Evolutionary conservation across 75 land plant genomes (phyloP), one percentile per base, ranked within the genome.

Genomic region (Azolla pinnata): DNA sequence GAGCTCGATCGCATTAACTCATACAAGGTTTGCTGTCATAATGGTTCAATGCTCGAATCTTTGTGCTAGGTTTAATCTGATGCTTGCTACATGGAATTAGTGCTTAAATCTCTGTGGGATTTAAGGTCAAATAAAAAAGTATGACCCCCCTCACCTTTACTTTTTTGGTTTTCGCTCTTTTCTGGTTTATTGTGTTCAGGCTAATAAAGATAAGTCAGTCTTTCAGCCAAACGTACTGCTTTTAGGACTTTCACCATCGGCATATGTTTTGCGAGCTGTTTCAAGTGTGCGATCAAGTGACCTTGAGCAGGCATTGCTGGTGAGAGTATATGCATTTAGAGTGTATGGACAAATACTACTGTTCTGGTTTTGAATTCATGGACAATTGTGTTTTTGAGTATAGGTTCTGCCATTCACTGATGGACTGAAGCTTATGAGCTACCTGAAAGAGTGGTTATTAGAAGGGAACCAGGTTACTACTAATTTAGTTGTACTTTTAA

Each of bases 331-430:
- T n/a, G n/a, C n/a, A n/a, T n/a, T n/a, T n/a, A n/a, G n/a, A n/a
- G n/a, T n/a, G n/a, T n/a, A n/a, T n/a, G n/a, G n/a, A n/a, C n/a
- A n/a, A n/a, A n/a, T n/a, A n/a, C n/a, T n/a, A n/a, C n/a, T n/a
- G n/a, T n/a, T n/a, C n/a, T n/a, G n/a, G n/a, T n/a, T n/a, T n/a
- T n/a, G n/a, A n/a, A n/a, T n/a, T n/a, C n/a, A n/a, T n/a, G n/a
- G n/a, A n/a, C n/a, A n/a, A n/a, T n/a, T n/a, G n/a, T n/a, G n/a
- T n/a, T n/a, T n/a, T n/a, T n/a, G n/a, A n/a, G n/a, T n/a, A n/a
- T 81, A 90, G 97, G 72, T 76, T 25, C 72, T 90, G 61, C 91
- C 98, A 28, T 93, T 89, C 63, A 78, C 90, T 27, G 96, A 89
- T 89, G 85, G 96, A 20, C 73, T 93, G 74, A 93, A 83, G 79